Conservation (phyloP, 805 yeast genomes). For the Cyberlindnera saturnus region DNA sequence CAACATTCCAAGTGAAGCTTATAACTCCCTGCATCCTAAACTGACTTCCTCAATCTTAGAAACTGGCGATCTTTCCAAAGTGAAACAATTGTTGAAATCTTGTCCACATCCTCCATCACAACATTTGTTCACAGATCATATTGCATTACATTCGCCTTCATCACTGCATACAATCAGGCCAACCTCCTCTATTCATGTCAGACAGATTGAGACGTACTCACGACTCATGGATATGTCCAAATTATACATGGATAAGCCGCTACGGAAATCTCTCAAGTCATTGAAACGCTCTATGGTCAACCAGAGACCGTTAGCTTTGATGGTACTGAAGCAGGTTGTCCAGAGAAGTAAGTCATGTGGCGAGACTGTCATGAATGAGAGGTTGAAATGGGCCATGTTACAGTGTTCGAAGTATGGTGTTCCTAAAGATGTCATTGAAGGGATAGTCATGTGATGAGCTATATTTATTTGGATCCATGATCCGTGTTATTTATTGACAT, state of each 20-base stretch:
- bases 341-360: conserved; percentile 5
- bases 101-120: neutral
- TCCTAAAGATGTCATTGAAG: conserved; percentile 5
- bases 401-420: conserved; percentile 9
- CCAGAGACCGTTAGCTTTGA: conserved; percentile 3
- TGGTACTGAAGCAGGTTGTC: conserved; percentile 6
- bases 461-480: neutral
- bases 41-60: neutral
- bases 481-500: too few relatives aligned
- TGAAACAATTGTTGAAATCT: neutral
- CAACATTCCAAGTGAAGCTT: neutral
- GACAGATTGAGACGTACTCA: conserved; percentile 4
- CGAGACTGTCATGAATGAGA: conserved; percentile 3
- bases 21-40: conserved; percentile 9
- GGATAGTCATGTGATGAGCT: conserved; percentile 2
- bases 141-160: neutral
- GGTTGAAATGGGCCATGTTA: conserved; percentile 9
- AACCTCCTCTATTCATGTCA: neutral
- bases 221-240: conserved; percentile 2
- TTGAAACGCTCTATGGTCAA: conserved; percentile 1
- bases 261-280: conserved; percentile 1
- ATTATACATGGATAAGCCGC: conserved; percentile 2
- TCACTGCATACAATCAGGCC: neutral
- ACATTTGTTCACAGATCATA: neutral
- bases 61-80: neutral